Evolutionary conservation across 495 filamentous ascomycete genomes (phyloP).

Genomic region (Daldinia childiae): DNA sequence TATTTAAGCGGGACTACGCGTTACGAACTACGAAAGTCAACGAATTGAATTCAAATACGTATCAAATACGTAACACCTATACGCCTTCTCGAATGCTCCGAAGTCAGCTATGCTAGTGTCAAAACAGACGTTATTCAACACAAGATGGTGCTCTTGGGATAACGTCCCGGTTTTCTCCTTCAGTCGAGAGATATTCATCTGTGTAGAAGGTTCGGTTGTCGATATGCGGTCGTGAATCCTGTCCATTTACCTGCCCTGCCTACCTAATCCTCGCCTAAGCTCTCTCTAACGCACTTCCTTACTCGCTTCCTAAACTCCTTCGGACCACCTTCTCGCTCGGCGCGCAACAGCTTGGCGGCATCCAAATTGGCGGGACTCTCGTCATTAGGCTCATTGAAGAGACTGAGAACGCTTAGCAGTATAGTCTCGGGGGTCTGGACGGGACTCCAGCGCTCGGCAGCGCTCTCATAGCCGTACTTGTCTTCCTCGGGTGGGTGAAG

Average conservation of each 20-base stretch:
- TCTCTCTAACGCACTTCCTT: conserved; percentile 81
- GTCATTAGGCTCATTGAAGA: conserved; percentile 92
- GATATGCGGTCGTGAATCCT: background rate
- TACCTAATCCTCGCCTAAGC: conserved; percentile 72
- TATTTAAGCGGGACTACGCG: background rate
- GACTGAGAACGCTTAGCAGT: conserved; percentile 87
- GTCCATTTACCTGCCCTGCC: background rate
- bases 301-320: conserved; percentile 81
- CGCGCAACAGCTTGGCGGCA: conserved; percentile 85
- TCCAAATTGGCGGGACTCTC: conserved; percentile 97
- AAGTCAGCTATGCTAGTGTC: conserved; percentile 17
- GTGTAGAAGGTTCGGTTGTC: background rate
- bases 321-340: conserved; percentile 68
- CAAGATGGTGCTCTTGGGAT: background rate
- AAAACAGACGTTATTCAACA: background rate
- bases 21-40: conserved; percentile 4
- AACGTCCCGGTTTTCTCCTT: background rate
- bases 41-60: conserved; percentile 5
- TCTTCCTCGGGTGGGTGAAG: conserved; percentile 96
- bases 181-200: background rate
- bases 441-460: conserved; percentile 94
- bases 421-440: conserved; percentile 98
- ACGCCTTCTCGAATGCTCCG: conserved; percentile 19
- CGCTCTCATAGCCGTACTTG: conserved; percentile 92
- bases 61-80: conserved; percentile 1